These are phyloP conservation scores for Neopestalotiopsis rosae DNA, from an alignment of 2,329 filamentous ascomycete genomes.

Conservation along the genomic window DNA sequence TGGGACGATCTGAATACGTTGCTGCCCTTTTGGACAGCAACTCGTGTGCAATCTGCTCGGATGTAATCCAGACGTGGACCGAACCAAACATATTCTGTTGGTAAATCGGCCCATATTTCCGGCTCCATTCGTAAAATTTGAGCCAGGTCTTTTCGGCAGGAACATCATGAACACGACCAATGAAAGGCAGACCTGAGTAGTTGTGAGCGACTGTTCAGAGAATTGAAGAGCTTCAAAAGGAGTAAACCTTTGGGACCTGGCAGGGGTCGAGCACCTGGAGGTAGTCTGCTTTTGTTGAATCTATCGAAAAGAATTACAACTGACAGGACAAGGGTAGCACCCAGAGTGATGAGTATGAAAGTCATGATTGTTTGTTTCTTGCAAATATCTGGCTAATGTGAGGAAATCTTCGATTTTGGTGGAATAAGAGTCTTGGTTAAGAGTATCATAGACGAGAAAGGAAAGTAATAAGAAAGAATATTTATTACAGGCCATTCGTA, in stretches of 20 bases:
- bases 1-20: conserved; percentile 54
- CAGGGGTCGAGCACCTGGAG: background rate
- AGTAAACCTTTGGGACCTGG: conserved; percentile 14
- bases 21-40: conserved; percentile 45
- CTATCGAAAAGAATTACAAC: background rate
- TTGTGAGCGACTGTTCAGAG: conserved; percentile 1
- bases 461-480: background rate
- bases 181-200: conserved; percentile 44
- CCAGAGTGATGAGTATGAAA: background rate
- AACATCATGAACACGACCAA: conserved; percentile 52
- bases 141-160: conserved; percentile 48
- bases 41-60: conserved; percentile 50
- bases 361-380: background rate
- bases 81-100: conserved; percentile 51
- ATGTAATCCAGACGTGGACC: conserved; percentile 54
- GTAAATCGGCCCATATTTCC: conserved; percentile 53
- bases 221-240: background rate
- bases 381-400: background rate
- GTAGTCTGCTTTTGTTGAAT: background rate
- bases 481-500: background rate
- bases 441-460: background rate
- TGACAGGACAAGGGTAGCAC: background rate
- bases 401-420: too few species aligned
- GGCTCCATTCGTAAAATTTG: conserved; percentile 54
- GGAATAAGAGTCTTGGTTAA: background rate